These are phyloP conservation scores for Pezicula carpinea DNA, from an alignment of 2,329 filamentous ascomycete species.

Conservation along the genomic window DNA sequence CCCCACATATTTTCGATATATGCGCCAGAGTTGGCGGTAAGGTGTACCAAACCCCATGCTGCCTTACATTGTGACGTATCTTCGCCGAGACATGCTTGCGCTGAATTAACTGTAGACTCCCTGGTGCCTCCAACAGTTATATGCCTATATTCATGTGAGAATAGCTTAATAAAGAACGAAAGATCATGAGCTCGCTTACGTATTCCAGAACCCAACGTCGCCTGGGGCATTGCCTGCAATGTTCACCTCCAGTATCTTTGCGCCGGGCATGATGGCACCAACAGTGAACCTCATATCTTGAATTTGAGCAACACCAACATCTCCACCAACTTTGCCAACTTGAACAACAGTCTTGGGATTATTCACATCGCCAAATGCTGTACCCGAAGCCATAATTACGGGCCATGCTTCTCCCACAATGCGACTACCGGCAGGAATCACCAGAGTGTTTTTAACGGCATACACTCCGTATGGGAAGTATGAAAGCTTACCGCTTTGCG, in stretches of 20 bases:
- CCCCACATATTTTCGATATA: constrained; percentile 53
- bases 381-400: constrained; percentile 43
- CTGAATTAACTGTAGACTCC: too few relatives aligned
- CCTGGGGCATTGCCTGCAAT: constrained; percentile 40
- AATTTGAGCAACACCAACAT: constrained; percentile 46
- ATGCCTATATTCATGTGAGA: too few relatives aligned
- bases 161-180: too few relatives aligned
- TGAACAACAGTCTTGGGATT: constrained; percentile 42
- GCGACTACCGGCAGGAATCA: constrained; percentile 42
- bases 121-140: too few relatives aligned
- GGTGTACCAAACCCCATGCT: constrained; percentile 44
- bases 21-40: constrained; percentile 38
- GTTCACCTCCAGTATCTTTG: constrained; percentile 44
- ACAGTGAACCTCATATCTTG: constrained; percentile 49
- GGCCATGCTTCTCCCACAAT: constrained; percentile 53
- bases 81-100: too few relatives aligned
- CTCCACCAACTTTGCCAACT: constrained; percentile 45
- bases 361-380: constrained; percentile 35
- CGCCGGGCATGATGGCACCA: constrained; percentile 37
- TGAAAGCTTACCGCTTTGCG: constrained; percentile 23
- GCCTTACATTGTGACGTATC: constrained; percentile 38
- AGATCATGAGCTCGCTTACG: too few relatives aligned
- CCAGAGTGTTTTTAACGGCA: constrained; percentile 40
- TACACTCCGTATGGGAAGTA: constrained; percentile 42
- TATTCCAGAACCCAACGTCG: constrained; percentile 47